Evolutionary conservation across 768 basidiomycete genomes (phyloP).

Genomic region (Jaapia argillacea): DNA sequence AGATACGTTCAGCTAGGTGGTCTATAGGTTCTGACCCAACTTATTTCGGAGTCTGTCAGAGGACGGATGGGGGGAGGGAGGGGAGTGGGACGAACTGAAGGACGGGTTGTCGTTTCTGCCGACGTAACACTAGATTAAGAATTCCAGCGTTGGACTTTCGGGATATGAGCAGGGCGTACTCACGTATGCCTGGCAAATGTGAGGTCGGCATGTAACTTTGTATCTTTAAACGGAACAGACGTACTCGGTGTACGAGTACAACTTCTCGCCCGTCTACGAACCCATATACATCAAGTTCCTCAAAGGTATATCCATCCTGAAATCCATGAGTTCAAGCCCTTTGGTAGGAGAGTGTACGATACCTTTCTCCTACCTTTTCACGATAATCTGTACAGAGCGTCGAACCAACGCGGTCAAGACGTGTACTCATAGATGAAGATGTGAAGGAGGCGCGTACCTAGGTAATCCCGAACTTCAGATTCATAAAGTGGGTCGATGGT

Average conservation of each 20-base stretch:
- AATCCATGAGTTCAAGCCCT: neutral
- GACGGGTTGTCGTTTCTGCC: conserved; percentile 82
- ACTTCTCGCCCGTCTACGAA: conserved; percentile 41
- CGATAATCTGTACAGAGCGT: conserved; percentile 44
- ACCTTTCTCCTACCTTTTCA: conserved; percentile 51
- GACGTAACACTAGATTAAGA: conserved; percentile 60
- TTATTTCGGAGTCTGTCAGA: conserved; percentile 16
- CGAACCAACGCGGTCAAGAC: neutral
- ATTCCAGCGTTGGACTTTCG: no score
- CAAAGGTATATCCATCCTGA: conserved; percentile 87
- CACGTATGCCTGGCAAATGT: no score
- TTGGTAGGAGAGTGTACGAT: neutral
- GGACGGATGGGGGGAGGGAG: neutral
- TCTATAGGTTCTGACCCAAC: conserved; percentile 81
- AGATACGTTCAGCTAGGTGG: conserved; percentile 57
- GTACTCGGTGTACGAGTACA: conserved; percentile 45
- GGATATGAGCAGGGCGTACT: no score
- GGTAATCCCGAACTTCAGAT: conserved; percentile 69
- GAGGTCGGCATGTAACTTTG: no score
- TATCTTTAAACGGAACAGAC: no score
- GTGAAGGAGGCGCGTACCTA: conserved; percentile 43
- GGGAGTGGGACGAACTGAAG: conserved; percentile 47
- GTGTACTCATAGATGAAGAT: neutral
- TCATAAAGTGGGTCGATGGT: conserved; percentile 74
- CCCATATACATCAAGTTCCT: conserved; percentile 65